Conservation (phyloP, 106 monocot genomes). For the Acanthochlamys bracteata region DNA sequence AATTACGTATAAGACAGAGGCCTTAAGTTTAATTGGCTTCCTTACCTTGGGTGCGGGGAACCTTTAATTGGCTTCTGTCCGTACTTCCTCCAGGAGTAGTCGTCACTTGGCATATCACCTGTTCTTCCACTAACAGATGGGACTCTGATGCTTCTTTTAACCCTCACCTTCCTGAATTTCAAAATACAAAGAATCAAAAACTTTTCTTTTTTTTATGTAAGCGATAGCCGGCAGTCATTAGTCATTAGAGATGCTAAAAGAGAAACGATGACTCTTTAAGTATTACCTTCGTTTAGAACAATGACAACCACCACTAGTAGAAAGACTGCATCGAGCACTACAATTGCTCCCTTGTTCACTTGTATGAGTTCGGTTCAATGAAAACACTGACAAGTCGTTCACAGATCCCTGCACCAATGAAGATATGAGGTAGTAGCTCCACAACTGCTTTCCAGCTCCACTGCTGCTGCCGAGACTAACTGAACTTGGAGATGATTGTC, state of each 20-base stretch:
- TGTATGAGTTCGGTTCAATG: conserved; percentile 6
- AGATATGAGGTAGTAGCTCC: conserved; percentile 5
- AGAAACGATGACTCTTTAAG: too few relatives aligned
- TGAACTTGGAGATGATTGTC: background rate
- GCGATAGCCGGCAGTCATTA: too few relatives aligned
- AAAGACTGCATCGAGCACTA: conserved; percentile 1
- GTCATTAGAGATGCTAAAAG: too few relatives aligned
- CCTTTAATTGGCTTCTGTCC: conserved; percentile 27
- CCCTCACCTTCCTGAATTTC: conserved; percentile 9
- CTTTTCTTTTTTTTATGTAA: too few relatives aligned
- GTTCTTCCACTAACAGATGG: conserved; percentile 10
- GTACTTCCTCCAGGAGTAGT: conserved; percentile 21
- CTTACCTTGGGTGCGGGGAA: conserved; percentile 22
- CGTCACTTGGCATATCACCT: conserved; percentile 16
- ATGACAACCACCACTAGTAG: conserved; percentile 14
- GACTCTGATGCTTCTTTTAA: conserved; percentile 16
- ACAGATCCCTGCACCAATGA: conserved; percentile 7
- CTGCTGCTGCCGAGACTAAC: background rate
- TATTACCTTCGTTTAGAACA: conserved; percentile 18
- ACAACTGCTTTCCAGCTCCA: conserved; percentile 1
- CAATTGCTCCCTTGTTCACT: conserved; percentile 5
- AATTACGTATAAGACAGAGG: too few relatives aligned
- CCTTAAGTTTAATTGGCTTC: too few relatives aligned
- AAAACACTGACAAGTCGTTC: background rate
- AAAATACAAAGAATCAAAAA: too few relatives aligned